These are phyloP conservation scores for Claviceps pusilla DNA, from an alignment of 2,329 filamentous ascomycete species.

Conservation along the genomic window DNA sequence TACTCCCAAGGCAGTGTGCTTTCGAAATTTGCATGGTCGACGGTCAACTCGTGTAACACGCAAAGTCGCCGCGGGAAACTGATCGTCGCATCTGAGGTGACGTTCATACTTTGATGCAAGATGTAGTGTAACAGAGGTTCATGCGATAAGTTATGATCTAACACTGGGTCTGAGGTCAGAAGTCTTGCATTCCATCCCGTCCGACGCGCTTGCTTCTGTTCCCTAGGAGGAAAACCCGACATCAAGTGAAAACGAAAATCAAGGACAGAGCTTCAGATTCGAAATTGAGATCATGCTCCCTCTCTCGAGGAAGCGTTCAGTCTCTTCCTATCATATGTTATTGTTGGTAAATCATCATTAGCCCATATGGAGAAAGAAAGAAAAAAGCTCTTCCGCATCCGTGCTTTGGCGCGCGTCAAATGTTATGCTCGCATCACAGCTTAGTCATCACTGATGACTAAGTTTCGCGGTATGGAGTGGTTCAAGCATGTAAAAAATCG, in stretches of 20 bases:
- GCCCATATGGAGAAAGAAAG: conserved; percentile 25
- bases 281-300: conserved; percentile 47
- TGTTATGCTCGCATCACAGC: background rate
- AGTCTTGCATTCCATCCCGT: background rate
- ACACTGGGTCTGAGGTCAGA: background rate
- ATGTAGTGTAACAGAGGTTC: background rate
- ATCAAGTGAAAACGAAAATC: background rate
- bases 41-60: background rate
- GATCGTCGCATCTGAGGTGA: background rate
- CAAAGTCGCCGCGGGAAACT: background rate
- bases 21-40: too few relatives aligned
- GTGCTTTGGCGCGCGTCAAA: background rate
- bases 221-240: background rate
- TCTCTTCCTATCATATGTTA: conserved; percentile 55
- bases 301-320: conserved; percentile 38
- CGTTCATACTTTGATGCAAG: background rate
- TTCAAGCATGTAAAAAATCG: background rate
- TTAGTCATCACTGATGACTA: conserved; percentile 1
- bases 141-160: background rate
- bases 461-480: background rate
- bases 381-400: conserved; percentile 5
- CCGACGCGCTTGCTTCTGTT: background rate
- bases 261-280: conserved; percentile 42
- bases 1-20: too few relatives aligned
- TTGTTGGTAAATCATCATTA: conserved; percentile 43